phyloP scores from a whole-genome alignment of 177 flowering plant genomes.

The Viscum album region DNA sequence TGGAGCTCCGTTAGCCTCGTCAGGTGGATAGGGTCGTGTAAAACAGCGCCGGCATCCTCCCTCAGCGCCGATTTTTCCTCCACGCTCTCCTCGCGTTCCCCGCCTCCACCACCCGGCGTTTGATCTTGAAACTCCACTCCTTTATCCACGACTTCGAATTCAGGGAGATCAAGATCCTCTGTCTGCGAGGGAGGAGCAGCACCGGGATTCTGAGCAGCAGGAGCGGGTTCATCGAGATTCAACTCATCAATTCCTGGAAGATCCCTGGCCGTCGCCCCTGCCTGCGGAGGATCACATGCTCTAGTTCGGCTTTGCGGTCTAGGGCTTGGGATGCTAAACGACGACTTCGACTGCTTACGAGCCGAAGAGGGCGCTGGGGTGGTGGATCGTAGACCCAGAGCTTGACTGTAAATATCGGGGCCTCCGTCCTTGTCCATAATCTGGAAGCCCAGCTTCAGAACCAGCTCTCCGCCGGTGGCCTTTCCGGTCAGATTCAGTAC shows the following conservation, averaged over 20 bases:
- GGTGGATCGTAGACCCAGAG: constrained; percentile 23
- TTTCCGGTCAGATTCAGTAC: constrained; percentile 57
- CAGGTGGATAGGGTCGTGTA: constrained; percentile 45
- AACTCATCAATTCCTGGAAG: constrained; percentile 60
- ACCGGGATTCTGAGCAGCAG: constrained; percentile 23
- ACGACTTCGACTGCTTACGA: constrained; percentile 69
- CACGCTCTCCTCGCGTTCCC: constrained; percentile 24
- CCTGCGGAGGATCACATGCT: constrained; percentile 47
- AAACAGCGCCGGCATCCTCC: constrained; percentile 72
- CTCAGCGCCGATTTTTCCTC: constrained; percentile 37
- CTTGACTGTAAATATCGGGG: constrained; percentile 42
- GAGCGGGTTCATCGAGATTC: constrained; percentile 66
- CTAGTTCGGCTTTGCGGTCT: constrained; percentile 35
- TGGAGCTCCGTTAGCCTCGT: constrained; percentile 61
- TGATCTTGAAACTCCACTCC: constrained; percentile 65
- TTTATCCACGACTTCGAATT: constrained; percentile 81
- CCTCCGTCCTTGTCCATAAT: constrained; percentile 90
- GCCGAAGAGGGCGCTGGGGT: constrained; percentile 32
- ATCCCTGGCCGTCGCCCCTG: constrained; percentile 22
- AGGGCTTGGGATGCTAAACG: constrained; percentile 79
- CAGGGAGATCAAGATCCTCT: constrained; percentile 57
- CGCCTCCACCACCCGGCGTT: constrained; percentile 20
- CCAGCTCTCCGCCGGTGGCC: constrained; percentile 77
- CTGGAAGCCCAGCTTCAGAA: constrained; percentile 73
- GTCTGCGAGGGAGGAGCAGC: constrained; percentile 32